Evolutionary conservation across 805 yeast species (phyloP).

Genomic region (Candida succiphila): DNA sequence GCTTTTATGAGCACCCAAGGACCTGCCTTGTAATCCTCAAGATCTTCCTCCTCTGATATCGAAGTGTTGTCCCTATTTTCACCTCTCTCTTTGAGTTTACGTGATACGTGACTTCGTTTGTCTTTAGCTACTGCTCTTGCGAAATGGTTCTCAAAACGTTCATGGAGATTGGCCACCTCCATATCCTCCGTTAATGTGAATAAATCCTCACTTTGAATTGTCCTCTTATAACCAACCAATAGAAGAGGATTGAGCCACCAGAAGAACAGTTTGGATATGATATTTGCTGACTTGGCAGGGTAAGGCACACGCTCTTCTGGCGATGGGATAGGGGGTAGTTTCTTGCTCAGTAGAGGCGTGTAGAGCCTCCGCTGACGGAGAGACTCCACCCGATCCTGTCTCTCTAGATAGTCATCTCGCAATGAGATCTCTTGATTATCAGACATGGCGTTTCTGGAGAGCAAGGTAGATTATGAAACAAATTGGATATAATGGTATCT

Average conservation of each 20-base stretch:
- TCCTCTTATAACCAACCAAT: constrained; percentile 56
- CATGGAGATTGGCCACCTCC: constrained; percentile 36
- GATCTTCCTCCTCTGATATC: constrained; percentile 8
- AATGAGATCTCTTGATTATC: no score
- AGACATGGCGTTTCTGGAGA: no score
- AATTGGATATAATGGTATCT: no score
- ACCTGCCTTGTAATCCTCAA: constrained; percentile 17
- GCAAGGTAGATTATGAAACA: no score
- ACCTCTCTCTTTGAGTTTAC: constrained; percentile 18
- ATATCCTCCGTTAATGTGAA: constrained; percentile 33
- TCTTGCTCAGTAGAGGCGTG: constrained; percentile 11
- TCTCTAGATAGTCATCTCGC: no score
- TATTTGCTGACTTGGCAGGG: constrained; percentile 27
- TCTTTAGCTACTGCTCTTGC: constrained; percentile 4
- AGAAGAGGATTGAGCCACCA: constrained; percentile 58
- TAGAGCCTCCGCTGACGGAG: constrained; percentile 5
- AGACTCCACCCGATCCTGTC: no score
- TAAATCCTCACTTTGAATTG: constrained; percentile 56
- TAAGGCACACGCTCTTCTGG: constrained; percentile 31
- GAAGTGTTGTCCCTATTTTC: constrained; percentile 11
- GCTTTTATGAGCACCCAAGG: constrained; percentile 12
- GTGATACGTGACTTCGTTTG: constrained; percentile 15
- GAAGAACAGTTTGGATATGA: constrained; percentile 33
- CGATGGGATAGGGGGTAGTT: constrained; percentile 36
- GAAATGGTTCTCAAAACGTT: constrained; percentile 1